phyloP scores from a whole-genome alignment of 2,329 filamentous ascomycete genomes.

The Pseudopyrenochaeta lycopersici region DNA sequence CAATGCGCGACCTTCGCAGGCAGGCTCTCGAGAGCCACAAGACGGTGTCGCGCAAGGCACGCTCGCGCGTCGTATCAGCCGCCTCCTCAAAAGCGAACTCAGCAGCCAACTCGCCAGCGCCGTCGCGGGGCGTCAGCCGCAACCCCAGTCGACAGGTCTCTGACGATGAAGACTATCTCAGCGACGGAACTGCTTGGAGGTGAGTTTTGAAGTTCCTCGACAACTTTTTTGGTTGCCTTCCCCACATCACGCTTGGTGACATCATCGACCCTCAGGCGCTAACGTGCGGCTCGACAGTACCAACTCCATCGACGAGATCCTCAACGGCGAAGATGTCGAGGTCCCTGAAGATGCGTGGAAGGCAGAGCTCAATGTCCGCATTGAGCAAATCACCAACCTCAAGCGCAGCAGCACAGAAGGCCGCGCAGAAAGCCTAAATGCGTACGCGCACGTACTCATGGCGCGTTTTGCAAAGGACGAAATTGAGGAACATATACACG shows the following conservation, averaged over 20 bases:
- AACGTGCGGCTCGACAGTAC: conserved; percentile 54
- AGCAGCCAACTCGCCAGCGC: conserved; percentile 64
- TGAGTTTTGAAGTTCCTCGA: conserved; percentile 40
- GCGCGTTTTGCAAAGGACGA: conserved; percentile 72
- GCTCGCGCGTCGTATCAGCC: conserved; percentile 64
- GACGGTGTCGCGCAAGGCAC: conserved; percentile 74
- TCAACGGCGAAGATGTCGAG: conserved; percentile 60
- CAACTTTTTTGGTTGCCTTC: conserved; percentile 17
- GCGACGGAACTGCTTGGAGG: conserved; percentile 68
- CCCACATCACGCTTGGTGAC: conserved; percentile 28
- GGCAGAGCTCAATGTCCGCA: conserved; percentile 68
- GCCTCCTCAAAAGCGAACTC: conserved; percentile 68
- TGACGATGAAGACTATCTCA: conserved; percentile 70
- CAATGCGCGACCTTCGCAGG: conserved; percentile 71
- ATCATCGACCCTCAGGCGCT: conserved; percentile 38
- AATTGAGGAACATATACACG: conserved; percentile 66
- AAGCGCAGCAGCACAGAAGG: conserved; percentile 80
- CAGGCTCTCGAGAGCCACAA: conserved; percentile 77
- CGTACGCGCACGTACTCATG: conserved; percentile 72
- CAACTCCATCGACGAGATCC: conserved; percentile 73
- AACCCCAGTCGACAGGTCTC: conserved; percentile 70
- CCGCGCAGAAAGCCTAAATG: conserved; percentile 70
- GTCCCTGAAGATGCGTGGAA: conserved; percentile 65
- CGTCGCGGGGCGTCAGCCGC: conserved; percentile 59
- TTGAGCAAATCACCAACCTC: conserved; percentile 76